These are phyloP conservation scores for Dactylorhiza incarnata DNA, from an alignment of 106 monocot genomes.

Conservation along the genomic window DNA sequence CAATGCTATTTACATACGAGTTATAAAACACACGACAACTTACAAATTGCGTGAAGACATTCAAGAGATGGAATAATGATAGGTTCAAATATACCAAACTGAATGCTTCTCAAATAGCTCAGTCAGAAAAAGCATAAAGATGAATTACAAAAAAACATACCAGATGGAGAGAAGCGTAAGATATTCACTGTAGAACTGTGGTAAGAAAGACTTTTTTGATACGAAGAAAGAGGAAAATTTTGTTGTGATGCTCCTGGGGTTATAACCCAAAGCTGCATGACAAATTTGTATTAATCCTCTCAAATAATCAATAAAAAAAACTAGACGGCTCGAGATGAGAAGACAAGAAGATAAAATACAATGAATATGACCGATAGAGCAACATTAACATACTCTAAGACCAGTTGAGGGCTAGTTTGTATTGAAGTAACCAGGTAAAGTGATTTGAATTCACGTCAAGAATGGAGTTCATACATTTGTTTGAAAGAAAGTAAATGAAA, in stretches of 20 bases:
- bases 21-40: not conserved
- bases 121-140: not conserved
- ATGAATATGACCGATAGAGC: not conserved
- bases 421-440: not conserved
- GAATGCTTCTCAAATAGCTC: not conserved
- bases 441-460: not conserved
- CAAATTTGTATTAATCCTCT: not conserved
- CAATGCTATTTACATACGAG: not conserved
- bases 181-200: conserved; percentile 75
- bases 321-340: not conserved
- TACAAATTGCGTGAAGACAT: not conserved
- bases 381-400: not conserved
- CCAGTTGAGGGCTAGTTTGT: not conserved
- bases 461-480: no score
- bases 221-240: conserved; percentile 59
- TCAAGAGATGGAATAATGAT: not conserved
- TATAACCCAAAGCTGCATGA: conserved; percentile 72
- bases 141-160: conserved; percentile 23
- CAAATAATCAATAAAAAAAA: not conserved
- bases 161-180: conserved; percentile 84
- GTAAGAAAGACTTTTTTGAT: conserved; percentile 65
- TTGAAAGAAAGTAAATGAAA: no score
- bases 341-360: not conserved
- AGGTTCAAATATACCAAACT: not conserved
- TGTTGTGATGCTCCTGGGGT: conserved; percentile 44